phyloP scores from a whole-genome alignment of 345 rosid species.

The Eucalyptus grandis region DNA sequence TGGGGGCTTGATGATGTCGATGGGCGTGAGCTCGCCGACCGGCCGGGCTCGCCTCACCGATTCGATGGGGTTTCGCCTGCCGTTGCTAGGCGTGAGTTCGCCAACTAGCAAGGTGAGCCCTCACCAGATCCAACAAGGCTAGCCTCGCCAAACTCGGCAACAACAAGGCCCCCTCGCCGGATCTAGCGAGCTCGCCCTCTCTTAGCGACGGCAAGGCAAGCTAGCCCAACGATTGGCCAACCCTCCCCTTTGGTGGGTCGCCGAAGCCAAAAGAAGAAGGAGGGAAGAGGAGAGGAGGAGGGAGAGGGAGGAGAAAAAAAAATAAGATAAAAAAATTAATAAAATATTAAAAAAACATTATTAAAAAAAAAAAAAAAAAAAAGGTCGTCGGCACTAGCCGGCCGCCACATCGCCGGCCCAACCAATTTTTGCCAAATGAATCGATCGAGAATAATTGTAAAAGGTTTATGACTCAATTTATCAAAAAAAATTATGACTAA shows the following conservation, averaged over 20 bases:
- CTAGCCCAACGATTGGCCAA: accelerated
- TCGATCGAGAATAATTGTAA: accelerated
- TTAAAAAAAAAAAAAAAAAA: too few species aligned
- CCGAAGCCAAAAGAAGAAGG: too few species aligned
- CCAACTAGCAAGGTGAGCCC: too few species aligned
- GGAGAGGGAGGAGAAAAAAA: too few species aligned
- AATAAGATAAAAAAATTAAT: too few species aligned
- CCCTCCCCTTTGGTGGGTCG: accelerated
- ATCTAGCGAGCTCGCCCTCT: too few species aligned
- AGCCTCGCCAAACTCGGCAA: accelerated
- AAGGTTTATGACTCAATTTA: accelerated
- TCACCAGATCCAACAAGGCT: accelerated
- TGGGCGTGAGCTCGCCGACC: accelerated
- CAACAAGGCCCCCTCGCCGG: accelerated
- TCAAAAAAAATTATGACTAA: accelerated
- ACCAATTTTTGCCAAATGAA: accelerated
- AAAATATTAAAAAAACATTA: too few species aligned
- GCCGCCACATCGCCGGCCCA: accelerated
- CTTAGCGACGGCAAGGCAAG: accelerated
- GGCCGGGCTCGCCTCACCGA: too few species aligned
- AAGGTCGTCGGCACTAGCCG: accelerated
- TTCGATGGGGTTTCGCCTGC: accelerated
- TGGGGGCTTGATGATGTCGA: accelerated
- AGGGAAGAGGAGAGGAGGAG: too few species aligned
- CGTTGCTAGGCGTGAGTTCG: accelerated